Evolutionary conservation across 345 rosid genomes (phyloP).

Genomic region (Conringia planisiliqua): DNA sequence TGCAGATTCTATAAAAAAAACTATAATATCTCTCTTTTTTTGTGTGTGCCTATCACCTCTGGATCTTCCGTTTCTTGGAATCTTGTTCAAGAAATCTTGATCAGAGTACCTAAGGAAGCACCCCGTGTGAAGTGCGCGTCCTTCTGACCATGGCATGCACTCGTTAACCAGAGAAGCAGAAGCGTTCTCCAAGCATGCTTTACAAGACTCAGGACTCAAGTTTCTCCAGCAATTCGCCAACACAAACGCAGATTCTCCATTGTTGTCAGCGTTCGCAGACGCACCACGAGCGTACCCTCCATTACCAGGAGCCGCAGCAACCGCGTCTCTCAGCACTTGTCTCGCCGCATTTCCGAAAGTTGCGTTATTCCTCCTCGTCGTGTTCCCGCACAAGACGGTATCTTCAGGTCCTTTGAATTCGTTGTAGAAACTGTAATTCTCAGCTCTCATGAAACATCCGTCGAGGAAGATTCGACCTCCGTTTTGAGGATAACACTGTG

Average conservation of each 20-base stretch:
- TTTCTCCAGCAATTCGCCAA: constrained; percentile 85
- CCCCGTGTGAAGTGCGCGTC: constrained; percentile 78
- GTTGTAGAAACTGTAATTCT: constrained; percentile 74
- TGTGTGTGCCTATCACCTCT: constrained; percentile 42
- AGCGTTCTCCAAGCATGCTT: constrained; percentile 66
- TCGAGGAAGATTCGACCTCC: constrained; percentile 83
- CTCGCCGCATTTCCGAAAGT: constrained; percentile 47
- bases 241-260: constrained; percentile 55
- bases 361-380: constrained; percentile 36
- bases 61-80: constrained; percentile 44
- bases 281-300: constrained; percentile 52
- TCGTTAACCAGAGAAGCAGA: constrained; percentile 44
- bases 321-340: constrained; percentile 44
- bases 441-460: constrained; percentile 93
- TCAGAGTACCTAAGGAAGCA: constrained; percentile 90
- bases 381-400: constrained; percentile 58
- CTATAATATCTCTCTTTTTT: neutral
- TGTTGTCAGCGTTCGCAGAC: constrained; percentile 22
- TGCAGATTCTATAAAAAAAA: neutral
- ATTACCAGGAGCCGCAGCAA: constrained; percentile 43
- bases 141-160: constrained; percentile 89
- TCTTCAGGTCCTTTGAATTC: constrained; percentile 65
- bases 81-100: constrained; percentile 62
- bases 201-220: constrained; percentile 58
- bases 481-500: constrained; percentile 78